Base-by-base conservation (phyloP, 306 rosid species). In the Vigna trinervia region DNA sequence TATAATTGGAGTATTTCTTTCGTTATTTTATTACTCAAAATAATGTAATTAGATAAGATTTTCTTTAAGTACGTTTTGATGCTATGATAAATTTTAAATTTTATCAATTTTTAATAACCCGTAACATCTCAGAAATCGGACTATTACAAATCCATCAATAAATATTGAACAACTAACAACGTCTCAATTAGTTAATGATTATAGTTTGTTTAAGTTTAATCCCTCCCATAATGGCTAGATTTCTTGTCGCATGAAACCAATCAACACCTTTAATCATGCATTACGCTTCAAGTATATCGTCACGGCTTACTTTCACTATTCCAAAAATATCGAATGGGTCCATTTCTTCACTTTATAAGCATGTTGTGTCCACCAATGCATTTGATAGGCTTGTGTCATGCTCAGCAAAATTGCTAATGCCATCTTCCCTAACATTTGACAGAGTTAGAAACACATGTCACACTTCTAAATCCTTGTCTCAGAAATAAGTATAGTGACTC, bases 401-500 rank as follows among this genome's bases (percentile, higher is more conserved):
- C 70, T 39, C 10, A 59, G 28, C 47, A 47, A 65, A 48, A 54
- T 52, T 48, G 41, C 28, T 46, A 26, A 45, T 48, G 54, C n/a
- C 60, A 14, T 73, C 45, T 54, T 53, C 68, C 73, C 51, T 34
- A 23, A 11, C 71, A 45, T 20, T 74, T 34, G 69, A 43, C 59
- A 57, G 26, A 68, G 52, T 36, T 67, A 38, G 13, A 17, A 81
- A 14, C 61, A 34, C 8, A 45, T 61, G 53, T 6, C 8, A 61
- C 73, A 60, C 68, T 60, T 60, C 15, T 51, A 41, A 52, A 69
- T 63, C 60, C 34, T 20, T 41, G 62, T 61, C 76, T 45, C 46
- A 53, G 6, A 34, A 75, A 46, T 8, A 63, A 70, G 60, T 14
- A 6, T 5, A 82, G 72, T 82, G 58, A 36, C 45, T 58, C 62